These are phyloP conservation scores for Globisporangium acanthophoron DNA, from an alignment of 352 stramenopile genomes.

Conservation along the genomic window DNA sequence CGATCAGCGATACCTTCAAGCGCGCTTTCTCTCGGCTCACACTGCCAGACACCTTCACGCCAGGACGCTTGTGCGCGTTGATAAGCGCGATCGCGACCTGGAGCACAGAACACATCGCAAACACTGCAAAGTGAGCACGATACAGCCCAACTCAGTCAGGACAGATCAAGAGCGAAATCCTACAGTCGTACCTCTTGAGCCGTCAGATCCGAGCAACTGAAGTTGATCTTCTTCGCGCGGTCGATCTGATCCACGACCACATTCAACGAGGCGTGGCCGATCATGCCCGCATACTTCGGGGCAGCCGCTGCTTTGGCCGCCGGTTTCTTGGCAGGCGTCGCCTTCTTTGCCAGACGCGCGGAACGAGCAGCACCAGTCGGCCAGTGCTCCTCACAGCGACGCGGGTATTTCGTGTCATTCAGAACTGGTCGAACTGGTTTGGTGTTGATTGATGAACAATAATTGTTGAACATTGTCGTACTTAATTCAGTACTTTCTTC, in stretches of 20 bases:
- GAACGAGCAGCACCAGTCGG: too few relatives aligned
- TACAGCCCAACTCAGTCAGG: too few relatives aligned
- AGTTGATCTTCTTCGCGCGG: background rate
- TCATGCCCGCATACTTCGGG: background rate
- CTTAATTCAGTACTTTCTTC: too few relatives aligned
- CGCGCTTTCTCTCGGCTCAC: background rate
- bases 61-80: background rate
- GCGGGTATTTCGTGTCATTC: too few relatives aligned
- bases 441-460: too few relatives aligned
- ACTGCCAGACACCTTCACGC: background rate
- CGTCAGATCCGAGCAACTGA: background rate
- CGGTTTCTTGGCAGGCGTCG: too few relatives aligned
- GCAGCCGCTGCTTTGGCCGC: too few relatives aligned
- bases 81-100: background rate
- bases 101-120: background rate
- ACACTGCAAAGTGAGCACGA: background rate
- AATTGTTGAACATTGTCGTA: too few relatives aligned
- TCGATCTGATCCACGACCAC: background rate
- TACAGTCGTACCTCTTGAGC: background rate
- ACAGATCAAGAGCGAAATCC: too few relatives aligned
- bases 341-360: too few relatives aligned
- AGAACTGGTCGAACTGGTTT: too few relatives aligned
- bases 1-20: background rate
- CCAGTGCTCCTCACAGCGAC: too few relatives aligned
- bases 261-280: background rate